Conservation (phyloP, 176 grass and related monocot genomes). For the Lolium rigidum region DNA sequence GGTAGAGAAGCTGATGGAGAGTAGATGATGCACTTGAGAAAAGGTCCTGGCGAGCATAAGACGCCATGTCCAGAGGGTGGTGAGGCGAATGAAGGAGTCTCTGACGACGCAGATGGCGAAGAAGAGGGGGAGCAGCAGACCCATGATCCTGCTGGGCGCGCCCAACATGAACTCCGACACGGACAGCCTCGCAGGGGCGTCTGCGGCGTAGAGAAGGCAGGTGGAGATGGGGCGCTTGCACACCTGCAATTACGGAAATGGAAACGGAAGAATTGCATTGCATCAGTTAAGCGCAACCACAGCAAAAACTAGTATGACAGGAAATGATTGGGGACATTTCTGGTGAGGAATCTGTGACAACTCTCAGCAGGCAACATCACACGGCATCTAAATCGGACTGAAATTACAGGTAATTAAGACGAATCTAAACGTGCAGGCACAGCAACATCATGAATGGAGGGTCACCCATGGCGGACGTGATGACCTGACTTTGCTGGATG, state of each 20-base stretch:
- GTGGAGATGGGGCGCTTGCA: not conserved
- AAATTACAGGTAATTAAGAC: not conserved
- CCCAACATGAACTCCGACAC: slow-evolving; percentile 34
- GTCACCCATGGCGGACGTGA: not conserved
- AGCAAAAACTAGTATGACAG: not conserved
- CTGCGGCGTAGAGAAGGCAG: not conserved
- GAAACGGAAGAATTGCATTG: not conserved
- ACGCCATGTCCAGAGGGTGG: slow-evolving; percentile 43
- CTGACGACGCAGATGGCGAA: slow-evolving; percentile 16
- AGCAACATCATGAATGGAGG: not conserved
- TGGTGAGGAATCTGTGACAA: not conserved
- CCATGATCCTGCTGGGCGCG: slow-evolving; percentile 10
- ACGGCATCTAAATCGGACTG: not conserved
- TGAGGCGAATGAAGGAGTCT: slow-evolving; percentile 40
- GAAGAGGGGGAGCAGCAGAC: slow-evolving; percentile 33
- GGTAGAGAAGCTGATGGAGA: slow-evolving; percentile 21
- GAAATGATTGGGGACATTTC: not conserved
- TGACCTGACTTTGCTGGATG: not conserved
- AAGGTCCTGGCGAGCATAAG: slow-evolving; percentile 27
- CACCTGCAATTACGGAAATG: not conserved
- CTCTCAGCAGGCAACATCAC: not conserved
- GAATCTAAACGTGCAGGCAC: not conserved
- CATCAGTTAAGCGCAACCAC: not conserved
- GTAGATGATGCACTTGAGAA: slow-evolving; percentile 28
- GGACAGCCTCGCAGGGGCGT: slow-evolving; percentile 8